Evolutionary conservation across 2,329 filamentous ascomycete genomes (phyloP).

Genomic region (Pyricularia grisea): DNA sequence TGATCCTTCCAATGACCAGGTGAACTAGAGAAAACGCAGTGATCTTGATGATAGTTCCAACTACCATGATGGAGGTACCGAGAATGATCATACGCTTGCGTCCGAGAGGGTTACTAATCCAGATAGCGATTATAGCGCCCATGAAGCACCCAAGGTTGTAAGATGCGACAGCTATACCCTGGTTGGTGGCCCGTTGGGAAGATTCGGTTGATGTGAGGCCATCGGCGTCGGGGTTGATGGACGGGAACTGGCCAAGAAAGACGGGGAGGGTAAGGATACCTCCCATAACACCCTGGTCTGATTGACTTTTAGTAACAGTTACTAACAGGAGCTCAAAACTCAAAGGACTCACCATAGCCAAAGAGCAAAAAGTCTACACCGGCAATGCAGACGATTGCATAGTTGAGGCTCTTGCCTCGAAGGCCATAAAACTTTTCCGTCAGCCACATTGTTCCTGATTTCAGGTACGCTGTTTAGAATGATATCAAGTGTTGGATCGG

Average conservation of each 20-base stretch:
- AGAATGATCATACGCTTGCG: conserved; percentile 29
- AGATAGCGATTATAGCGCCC: conserved; percentile 18
- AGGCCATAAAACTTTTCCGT: conserved; percentile 50
- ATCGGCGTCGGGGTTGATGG: conserved; percentile 36
- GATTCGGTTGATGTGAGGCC: conserved; percentile 19
- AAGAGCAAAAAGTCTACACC: conserved; percentile 62
- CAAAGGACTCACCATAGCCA: conserved; percentile 35
- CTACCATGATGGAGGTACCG: conserved; percentile 30
- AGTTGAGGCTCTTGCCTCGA: conserved; percentile 54
- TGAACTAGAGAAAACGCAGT: conserved; percentile 28
- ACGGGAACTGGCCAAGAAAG: conserved; percentile 46
- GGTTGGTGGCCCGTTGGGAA: conserved; percentile 37
- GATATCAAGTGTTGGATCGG: not conserved
- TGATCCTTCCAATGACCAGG: conserved; percentile 33
- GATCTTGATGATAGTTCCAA: conserved; percentile 30
- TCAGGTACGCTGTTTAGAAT: not conserved
- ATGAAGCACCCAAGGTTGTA: conserved; percentile 22
- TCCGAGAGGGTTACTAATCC: conserved; percentile 30
- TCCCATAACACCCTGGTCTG: conserved; percentile 70
- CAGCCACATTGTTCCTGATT: not conserved
- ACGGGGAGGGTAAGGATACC: conserved; percentile 60
- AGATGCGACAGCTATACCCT: conserved; percentile 28
- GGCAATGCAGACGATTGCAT: conserved; percentile 61
- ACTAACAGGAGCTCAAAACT: conserved; percentile 1
- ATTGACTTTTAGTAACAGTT: conserved; percentile 13